Evolutionary conservation across 139 green algal species (phyloP), one percentile per base, ranked within the genome.

Genomic region (Eudorina sp.): DNA sequence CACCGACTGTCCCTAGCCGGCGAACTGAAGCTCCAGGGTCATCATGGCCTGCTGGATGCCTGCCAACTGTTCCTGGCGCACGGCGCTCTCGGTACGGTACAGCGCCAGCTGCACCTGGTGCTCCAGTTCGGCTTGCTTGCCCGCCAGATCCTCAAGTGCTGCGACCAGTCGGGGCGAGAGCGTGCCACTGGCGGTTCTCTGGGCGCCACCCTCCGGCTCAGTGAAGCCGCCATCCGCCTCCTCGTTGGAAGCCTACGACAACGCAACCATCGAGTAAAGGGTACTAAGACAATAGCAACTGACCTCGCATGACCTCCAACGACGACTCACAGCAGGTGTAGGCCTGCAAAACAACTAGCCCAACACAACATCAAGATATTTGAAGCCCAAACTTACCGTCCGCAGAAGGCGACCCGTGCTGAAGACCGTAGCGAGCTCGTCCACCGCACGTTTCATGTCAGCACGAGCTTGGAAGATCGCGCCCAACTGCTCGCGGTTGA

Each of bases 381-480:
- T n/a, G n/a, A n/a, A n/a, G n/a, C n/a, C n/a, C n/a, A n/a, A n/a
- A n/a, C 84, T 18, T 36, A 90, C 85, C 85, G 83, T n/a, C 2
- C 58, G 60, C n/a, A 74, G 27, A 21, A 90, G 41, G 31, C 73
- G 75, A 21, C 86, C 86, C 0, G 76, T 72, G n/a, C 48, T 43
- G 66, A 90, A 90, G 11, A 90, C 87, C 6, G 66, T 38, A 2
- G 64, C 53, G 41, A 90, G 51, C 79, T 88, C 76, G 53, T 88
- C n/a, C 69, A 90, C 48, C 4, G 87, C 87, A 1, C 66, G 60
- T 53, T 82, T 88, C 79, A 90, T 90, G 69, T 90, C 80, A 7
- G 53, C 53, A 14, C 87, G 87, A n/a, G 87, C 87, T 36, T 84
- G 64, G 64, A 90, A 90, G 69, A 90, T 90, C 27, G 53, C 69